Conservation (phyloP, 306 rosid species). For the cucumber (Cucumis sativus) region DNA sequence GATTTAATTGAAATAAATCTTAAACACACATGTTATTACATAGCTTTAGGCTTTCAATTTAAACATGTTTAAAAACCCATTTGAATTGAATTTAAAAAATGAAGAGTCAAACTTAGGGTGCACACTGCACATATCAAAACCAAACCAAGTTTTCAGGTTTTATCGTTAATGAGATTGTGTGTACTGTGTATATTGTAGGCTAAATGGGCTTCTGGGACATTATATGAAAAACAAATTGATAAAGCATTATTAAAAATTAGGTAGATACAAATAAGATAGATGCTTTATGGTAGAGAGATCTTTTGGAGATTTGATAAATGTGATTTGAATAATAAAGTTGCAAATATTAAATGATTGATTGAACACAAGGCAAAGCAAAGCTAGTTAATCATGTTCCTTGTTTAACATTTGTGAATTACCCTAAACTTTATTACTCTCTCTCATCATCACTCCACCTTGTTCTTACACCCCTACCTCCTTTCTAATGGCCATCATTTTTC, state of each 20-base stretch:
- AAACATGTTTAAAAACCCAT: too few relatives aligned
- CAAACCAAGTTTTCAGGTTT: too few relatives aligned
- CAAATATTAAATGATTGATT: slow-evolving; percentile 1
- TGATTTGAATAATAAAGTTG: slow-evolving; percentile 4
- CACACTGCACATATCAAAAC: too few relatives aligned
- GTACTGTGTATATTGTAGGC: too few relatives aligned
- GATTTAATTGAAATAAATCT: too few relatives aligned
- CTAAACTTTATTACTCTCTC: background rate
- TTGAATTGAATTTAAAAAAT: too few relatives aligned
- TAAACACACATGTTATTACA: too few relatives aligned
- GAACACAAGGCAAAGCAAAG: slow-evolving; percentile 7
- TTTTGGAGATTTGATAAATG: slow-evolving; percentile 8
- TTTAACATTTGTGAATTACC: background rate
- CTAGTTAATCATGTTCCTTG: slow-evolving; percentile 12
- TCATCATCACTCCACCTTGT: background rate
- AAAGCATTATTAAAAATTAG: background rate
- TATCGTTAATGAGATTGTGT: too few relatives aligned
- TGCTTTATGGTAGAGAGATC: background rate
- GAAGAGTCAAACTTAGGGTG: too few relatives aligned
- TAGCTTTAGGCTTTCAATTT: too few relatives aligned
- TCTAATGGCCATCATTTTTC: background rate
- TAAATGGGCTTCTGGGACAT: background rate
- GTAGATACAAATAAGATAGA: background rate
- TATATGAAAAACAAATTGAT: background rate
- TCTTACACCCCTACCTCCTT: background rate